A percentile compares a stretch with the other conserved stretches of the same genome.
These are phyloP conservation scores for Halteria grandinella DNA, from an alignment of 73 alveolate genomes.

Conservation along the genomic window DNA sequence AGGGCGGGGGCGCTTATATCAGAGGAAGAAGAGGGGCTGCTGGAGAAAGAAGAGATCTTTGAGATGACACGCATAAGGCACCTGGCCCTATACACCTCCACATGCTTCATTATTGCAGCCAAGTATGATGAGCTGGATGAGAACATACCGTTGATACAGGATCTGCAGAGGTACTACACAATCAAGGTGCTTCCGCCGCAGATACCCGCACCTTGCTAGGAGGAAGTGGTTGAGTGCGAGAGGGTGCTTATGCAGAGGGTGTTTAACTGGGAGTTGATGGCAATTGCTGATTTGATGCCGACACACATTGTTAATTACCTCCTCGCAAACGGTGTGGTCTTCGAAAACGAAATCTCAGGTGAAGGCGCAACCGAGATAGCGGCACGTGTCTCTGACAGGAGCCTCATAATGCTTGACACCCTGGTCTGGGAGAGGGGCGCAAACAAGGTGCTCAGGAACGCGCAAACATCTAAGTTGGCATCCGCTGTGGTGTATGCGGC, in stretches of 20 bases:
- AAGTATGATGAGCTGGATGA: constrained; percentile 67
- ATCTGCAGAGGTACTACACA: constrained; percentile 20
- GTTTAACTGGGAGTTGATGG: constrained; percentile 48
- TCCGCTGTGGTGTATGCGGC: constrained; percentile 21
- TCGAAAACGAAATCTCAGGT: constrained; percentile 21
- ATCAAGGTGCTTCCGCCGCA: constrained; percentile 28
- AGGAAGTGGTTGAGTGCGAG: constrained; percentile 41
- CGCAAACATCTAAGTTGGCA: constrained; percentile 20
- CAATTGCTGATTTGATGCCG: constrained; percentile 10
- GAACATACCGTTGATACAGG: constrained; percentile 60
- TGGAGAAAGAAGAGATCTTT: too few relatives aligned
- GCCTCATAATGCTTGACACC: neutral
- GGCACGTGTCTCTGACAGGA: neutral
- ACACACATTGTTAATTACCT: neutral
- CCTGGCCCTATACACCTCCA: neutral
- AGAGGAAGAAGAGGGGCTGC: too few relatives aligned
- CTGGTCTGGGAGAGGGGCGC: neutral
- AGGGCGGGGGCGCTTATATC: too few relatives aligned
- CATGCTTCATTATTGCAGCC: constrained; percentile 43
- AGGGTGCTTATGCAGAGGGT: constrained; percentile 10
- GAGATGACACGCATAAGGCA: too few relatives aligned
- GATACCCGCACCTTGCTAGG: constrained; percentile 25
- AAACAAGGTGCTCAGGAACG: neutral
- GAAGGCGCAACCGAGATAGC: neutral
- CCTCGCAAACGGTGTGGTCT: constrained; percentile 33